These are phyloP conservation scores for Hirschioporus abietinus DNA, from an alignment of 768 basidiomycete species.

Conservation along the genomic window DNA sequence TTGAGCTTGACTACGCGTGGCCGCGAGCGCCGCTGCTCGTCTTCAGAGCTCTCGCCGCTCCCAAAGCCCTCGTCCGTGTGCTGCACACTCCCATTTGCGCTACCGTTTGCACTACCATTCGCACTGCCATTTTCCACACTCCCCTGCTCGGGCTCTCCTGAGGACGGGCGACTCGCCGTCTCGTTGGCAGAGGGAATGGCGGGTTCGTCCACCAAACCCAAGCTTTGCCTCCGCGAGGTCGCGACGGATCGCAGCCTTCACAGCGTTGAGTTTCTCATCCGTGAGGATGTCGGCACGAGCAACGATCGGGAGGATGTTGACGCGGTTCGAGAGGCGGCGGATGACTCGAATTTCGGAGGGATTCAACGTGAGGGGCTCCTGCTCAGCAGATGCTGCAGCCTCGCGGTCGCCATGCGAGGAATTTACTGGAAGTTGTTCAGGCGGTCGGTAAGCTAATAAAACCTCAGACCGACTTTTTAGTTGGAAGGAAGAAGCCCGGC, in stretches of 20 bases:
- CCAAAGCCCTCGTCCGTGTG: conserved; percentile 16
- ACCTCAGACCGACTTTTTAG: conserved; percentile 58
- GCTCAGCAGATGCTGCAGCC: conserved; percentile 41
- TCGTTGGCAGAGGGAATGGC: conserved; percentile 10
- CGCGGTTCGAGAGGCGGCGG: conserved; percentile 63
- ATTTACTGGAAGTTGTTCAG: conserved; percentile 52
- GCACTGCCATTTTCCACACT: conserved; percentile 10
- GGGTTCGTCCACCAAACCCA: conserved; percentile 43
- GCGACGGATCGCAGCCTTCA: conserved; percentile 68
- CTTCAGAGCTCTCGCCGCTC: conserved; percentile 23
- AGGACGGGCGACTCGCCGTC: conserved; percentile 7
- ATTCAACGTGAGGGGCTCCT: conserved; percentile 56
- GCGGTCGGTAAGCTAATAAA: conserved; percentile 48
- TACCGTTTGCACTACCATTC: conserved; percentile 20
- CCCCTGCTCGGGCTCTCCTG: conserved; percentile 17
- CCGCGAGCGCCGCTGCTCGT: conserved; percentile 53
- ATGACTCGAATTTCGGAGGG: conserved; percentile 78
- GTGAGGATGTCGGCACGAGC: conserved; percentile 80
- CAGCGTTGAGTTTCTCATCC: conserved; percentile 61
- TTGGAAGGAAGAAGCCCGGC: conserved; percentile 45
- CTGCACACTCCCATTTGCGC: conserved; percentile 16
- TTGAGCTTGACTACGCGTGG: conserved; percentile 68
- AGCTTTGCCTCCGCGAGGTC: conserved; percentile 66
- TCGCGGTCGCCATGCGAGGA: conserved; percentile 34
- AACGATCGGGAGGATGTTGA: conserved; percentile 79